These are phyloP conservation scores for Atkinsonella texensis DNA, from an alignment of 2,329 filamentous ascomycete genomes.

Conservation along the genomic window DNA sequence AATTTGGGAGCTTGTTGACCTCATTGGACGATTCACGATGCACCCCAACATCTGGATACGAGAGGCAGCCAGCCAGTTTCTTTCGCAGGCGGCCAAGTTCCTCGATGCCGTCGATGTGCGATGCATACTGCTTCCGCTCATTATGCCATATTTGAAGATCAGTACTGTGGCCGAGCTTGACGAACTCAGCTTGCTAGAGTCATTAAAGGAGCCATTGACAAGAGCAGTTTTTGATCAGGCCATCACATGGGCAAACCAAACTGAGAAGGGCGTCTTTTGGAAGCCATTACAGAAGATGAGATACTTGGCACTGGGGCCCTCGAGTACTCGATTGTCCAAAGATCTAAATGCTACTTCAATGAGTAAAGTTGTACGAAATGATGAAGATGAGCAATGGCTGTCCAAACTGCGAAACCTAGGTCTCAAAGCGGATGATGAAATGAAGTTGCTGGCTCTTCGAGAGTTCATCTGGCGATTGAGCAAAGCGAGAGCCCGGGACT, in stretches of 20 bases:
- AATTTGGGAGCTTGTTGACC: constrained; percentile 77
- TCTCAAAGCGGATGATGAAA: constrained; percentile 70
- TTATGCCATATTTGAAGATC: constrained; percentile 72
- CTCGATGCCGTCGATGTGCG: constrained; percentile 69
- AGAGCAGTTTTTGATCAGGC: constrained; percentile 76
- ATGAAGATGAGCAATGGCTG: constrained; percentile 94
- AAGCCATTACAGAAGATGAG: constrained; percentile 59
- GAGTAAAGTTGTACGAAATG: constrained; percentile 58
- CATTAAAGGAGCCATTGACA: constrained; percentile 69
- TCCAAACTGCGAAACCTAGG: constrained; percentile 72
- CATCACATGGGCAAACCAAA: constrained; percentile 71
- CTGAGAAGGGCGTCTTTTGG: constrained; percentile 81
- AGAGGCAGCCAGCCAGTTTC: constrained; percentile 75
- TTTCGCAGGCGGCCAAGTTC: constrained; percentile 64
- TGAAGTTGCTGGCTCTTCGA: constrained; percentile 72
- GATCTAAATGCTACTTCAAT: constrained; percentile 47
- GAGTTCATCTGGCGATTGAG: constrained; percentile 88
- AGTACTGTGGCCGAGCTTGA: constrained; percentile 53
- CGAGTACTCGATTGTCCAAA: constrained; percentile 40
- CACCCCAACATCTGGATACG: constrained; percentile 95
- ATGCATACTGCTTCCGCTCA: constrained; percentile 70
- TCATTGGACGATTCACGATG: constrained; percentile 74
- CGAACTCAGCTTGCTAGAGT: constrained; percentile 65
- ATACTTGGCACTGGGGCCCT: constrained; percentile 49
- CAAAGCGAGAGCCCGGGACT: constrained; percentile 51